Conservation (phyloP, 1,284 basidiomycete species). For the Pseudomicrostroma phylloplanum region DNA sequence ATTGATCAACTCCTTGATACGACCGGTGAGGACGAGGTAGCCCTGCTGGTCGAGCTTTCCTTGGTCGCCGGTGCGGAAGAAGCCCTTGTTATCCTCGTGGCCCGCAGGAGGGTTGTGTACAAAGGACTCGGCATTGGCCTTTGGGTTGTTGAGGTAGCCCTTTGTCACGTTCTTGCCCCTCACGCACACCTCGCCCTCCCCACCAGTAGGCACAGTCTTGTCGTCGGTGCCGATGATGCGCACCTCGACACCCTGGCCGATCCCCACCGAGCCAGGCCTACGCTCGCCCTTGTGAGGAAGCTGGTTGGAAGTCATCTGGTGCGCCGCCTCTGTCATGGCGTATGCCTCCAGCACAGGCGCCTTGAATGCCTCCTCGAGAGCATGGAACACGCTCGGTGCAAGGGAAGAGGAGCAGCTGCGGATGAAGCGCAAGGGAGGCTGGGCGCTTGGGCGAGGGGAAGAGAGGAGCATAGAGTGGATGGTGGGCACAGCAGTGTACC, state of each 20-base stretch:
- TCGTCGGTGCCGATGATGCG: conserved; percentile 52
- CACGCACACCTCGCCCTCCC: conserved; percentile 54
- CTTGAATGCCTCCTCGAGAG: conserved; percentile 53
- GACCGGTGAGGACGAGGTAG: conserved; percentile 56
- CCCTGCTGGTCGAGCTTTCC: conserved; percentile 62
- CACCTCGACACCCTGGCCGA: conserved; percentile 54
- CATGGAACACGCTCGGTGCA: conserved; percentile 53
- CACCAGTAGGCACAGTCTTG: conserved; percentile 48
- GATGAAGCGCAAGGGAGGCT: conserved; percentile 55
- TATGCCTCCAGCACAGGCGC: conserved; percentile 56
- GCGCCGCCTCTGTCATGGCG: conserved; percentile 52
- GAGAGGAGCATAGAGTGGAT: conserved; percentile 56
- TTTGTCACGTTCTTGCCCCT: conserved; percentile 55
- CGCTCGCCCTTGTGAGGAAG: conserved; percentile 47
- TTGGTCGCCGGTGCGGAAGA: conserved; percentile 62
- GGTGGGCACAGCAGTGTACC: conserved; percentile 53
- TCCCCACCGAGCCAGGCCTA: conserved; percentile 54
- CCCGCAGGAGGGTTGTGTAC: conserved; percentile 31
- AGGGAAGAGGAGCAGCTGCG: conserved; percentile 55
- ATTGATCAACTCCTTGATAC: conserved; percentile 51
- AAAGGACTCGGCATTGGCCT: conserved; percentile 51
- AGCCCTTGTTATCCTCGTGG: conserved; percentile 49
- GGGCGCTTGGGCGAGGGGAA: conserved; percentile 47
- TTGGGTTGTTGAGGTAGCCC: conserved; percentile 55
- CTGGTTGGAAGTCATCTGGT: conserved; percentile 54